Evolutionary conservation across 805 yeast species (phyloP).

Genomic region (Candida pseudofarinosa): DNA sequence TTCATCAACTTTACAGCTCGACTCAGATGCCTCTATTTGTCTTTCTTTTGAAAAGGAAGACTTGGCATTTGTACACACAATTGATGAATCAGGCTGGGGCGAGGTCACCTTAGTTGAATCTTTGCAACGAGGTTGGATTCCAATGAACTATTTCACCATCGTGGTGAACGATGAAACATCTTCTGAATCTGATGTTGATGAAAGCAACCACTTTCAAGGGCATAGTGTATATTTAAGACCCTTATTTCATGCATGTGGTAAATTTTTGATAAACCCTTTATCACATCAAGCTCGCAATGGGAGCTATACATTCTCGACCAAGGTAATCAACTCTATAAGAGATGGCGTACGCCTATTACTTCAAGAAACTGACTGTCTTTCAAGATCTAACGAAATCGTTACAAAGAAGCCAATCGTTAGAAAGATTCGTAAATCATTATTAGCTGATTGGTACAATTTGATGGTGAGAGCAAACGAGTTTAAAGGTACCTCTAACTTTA

Average conservation of each 20-base stretch:
- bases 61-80: conserved; percentile 70
- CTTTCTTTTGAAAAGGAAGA: conserved; percentile 67
- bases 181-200: conserved; percentile 26
- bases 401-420: conserved; percentile 58
- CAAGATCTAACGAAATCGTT: conserved; percentile 68
- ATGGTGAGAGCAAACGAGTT: conserved; percentile 75
- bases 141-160: conserved; percentile 69
- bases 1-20: conserved; percentile 53
- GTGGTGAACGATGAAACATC: conserved; percentile 30
- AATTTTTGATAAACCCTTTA: conserved; percentile 61
- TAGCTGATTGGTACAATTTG: conserved; percentile 78
- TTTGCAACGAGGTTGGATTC: conserved; percentile 76
- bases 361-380: conserved; percentile 67
- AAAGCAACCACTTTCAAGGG: conserved; percentile 28
- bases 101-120: conserved; percentile 69
- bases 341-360: conserved; percentile 67
- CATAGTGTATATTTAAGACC: conserved; percentile 50
- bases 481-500: conserved; percentile 55
- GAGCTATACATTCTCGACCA: conserved; percentile 51
- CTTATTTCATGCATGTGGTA: conserved; percentile 60
- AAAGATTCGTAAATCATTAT: conserved; percentile 59
- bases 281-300: conserved; percentile 40
- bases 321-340: conserved; percentile 59
- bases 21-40: conserved; percentile 68
- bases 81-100: conserved; percentile 85